Conservation (phyloP, 129 eudicot genomes). For the Lactuca sativa region DNA sequence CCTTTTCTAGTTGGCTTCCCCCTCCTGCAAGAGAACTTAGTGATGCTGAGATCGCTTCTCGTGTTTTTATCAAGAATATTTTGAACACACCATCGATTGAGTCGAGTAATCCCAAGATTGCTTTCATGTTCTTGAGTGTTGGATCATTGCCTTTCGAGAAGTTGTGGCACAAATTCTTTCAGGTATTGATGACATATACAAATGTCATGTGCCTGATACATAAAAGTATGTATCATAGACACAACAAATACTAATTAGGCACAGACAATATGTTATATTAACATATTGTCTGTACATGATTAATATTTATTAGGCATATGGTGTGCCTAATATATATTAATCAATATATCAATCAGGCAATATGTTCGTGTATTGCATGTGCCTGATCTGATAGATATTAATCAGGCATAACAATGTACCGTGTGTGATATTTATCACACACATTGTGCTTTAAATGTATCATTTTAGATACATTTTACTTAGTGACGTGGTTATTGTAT, state of each 20-base stretch:
- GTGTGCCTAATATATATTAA: too few relatives aligned
- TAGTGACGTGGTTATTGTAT: neutral
- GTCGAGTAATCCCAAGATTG: constrained; percentile 68
- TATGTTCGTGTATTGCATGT: too few relatives aligned
- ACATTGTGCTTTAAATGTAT: neutral
- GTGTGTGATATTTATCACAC: too few relatives aligned
- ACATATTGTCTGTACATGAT: too few relatives aligned
- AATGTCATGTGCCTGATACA: too few relatives aligned
- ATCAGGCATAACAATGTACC: too few relatives aligned
- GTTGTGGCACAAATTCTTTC: constrained; percentile 92
- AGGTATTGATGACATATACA: constrained; percentile 39
- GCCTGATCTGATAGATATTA: too few relatives aligned
- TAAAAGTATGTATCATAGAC: too few relatives aligned
- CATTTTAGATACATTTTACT: constrained; percentile 4
- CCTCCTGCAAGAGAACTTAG: constrained; percentile 73
- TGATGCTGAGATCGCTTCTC: constrained; percentile 86
- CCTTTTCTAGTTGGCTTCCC: constrained; percentile 81
- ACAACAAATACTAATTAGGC: too few relatives aligned
- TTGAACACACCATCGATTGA: constrained; percentile 48
- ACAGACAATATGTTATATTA: too few relatives aligned
- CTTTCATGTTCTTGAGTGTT: constrained; percentile 85
- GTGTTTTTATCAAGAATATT: constrained; percentile 69
- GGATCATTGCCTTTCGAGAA: constrained; percentile 84
- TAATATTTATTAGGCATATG: too few relatives aligned
- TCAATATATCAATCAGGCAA: too few relatives aligned